phyloP scores from a whole-genome alignment of 306 rosid genomes.

The Leucaena leucocephala region DNA sequence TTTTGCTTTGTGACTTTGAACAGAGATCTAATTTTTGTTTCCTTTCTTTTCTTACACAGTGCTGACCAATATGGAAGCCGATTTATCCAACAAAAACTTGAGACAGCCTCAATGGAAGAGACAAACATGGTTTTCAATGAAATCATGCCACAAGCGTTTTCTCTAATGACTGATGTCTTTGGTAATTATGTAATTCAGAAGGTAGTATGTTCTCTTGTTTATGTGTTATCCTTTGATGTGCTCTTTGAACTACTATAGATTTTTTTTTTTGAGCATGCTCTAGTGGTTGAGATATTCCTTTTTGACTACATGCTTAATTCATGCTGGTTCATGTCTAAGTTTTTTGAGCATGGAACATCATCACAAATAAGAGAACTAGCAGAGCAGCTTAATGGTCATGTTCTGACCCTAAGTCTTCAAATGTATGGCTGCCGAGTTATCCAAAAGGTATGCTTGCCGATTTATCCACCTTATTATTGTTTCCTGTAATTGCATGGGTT shows the following conservation, averaged over 20 bases:
- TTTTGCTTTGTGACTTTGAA: slow-evolving; percentile 30
- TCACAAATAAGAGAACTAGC: slow-evolving; percentile 88
- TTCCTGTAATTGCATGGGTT: neutral
- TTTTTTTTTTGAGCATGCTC: slow-evolving; percentile 2
- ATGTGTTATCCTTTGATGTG: slow-evolving; percentile 9
- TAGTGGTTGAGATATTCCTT: slow-evolving; percentile 4
- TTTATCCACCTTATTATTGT: slow-evolving; percentile 33
- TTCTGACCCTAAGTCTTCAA: slow-evolving; percentile 90
- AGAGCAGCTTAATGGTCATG: slow-evolving; percentile 80
- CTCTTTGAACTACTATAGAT: slow-evolving; percentile 5
- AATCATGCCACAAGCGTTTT: slow-evolving; percentile 90
- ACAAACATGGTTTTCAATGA: slow-evolving; percentile 91
- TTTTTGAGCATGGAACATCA: slow-evolving; percentile 89
- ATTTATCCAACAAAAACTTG: slow-evolving; percentile 95
- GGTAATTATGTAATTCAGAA: slow-evolving; percentile 97
- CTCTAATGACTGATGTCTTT: slow-evolving; percentile 92
- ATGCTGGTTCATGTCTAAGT: slow-evolving; percentile 56
- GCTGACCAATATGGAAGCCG: slow-evolving; percentile 97
- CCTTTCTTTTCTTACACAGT: slow-evolving; percentile 48
- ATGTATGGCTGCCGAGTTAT: slow-evolving; percentile 99
- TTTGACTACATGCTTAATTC: slow-evolving; percentile 28
- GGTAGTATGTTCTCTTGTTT: slow-evolving; percentile 50
- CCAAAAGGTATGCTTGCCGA: slow-evolving; percentile 68
- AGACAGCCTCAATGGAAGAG: slow-evolving; percentile 82
- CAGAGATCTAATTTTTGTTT: neutral